Evolutionary conservation across 495 filamentous ascomycete species (phyloP).

Genomic region (Alectoria sarmentosa): DNA sequence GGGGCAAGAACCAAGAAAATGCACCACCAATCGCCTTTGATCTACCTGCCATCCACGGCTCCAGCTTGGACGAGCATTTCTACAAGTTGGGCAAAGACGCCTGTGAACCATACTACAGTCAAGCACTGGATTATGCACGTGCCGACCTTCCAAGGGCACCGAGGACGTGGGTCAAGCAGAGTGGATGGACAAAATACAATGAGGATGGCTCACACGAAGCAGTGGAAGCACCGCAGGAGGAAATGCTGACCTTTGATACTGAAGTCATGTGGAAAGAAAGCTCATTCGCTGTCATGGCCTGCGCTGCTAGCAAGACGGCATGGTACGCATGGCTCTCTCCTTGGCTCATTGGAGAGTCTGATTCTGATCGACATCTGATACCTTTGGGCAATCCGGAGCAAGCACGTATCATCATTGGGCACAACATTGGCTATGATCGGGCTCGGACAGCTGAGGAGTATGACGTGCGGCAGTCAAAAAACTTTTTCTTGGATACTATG

Average conservation of each 20-base stretch:
- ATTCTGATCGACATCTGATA: slow-evolving; percentile 72
- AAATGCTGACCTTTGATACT: slow-evolving; percentile 86
- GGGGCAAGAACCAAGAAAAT: slow-evolving; percentile 78
- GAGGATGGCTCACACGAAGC: slow-evolving; percentile 60
- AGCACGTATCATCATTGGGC: slow-evolving; percentile 75
- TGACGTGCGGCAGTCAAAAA: slow-evolving; percentile 67
- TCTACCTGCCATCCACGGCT: slow-evolving; percentile 69
- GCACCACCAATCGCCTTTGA: slow-evolving; percentile 75
- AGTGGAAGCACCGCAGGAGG: slow-evolving; percentile 69
- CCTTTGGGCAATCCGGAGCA: slow-evolving; percentile 68
- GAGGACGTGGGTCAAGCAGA: slow-evolving; percentile 66
- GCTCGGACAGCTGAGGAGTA: slow-evolving; percentile 90
- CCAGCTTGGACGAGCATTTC: slow-evolving; percentile 90
- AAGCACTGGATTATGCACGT: slow-evolving; percentile 65
- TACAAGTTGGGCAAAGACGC: slow-evolving; percentile 80
- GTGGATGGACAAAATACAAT: slow-evolving; percentile 93
- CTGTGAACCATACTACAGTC: slow-evolving; percentile 75
- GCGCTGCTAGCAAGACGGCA: slow-evolving; percentile 72
- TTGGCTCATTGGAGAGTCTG: slow-evolving; percentile 80
- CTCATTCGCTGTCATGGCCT: slow-evolving; percentile 92
- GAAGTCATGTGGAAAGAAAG: slow-evolving; percentile 95
- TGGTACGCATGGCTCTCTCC: slow-evolving; percentile 99
- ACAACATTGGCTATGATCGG: slow-evolving; percentile 94
- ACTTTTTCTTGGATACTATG: slow-evolving; percentile 95
- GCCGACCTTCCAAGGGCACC: slow-evolving; percentile 65